Evolutionary conservation across 2,329 filamentous ascomycete genomes (phyloP).

Genomic region (Verticillium isaacii): DNA sequence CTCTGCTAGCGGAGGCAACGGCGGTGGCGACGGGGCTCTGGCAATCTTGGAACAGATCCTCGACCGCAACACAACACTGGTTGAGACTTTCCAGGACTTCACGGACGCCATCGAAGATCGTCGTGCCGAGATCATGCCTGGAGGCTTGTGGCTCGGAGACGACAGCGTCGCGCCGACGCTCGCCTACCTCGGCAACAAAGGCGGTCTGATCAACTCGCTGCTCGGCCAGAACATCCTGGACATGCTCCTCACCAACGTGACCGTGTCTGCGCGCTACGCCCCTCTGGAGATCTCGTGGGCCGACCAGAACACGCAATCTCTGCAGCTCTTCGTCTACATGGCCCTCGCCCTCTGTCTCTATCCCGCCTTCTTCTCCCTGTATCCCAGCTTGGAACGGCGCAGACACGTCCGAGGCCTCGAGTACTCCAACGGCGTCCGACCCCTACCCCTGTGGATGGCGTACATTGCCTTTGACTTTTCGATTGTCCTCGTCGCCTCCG

Average conservation of each 20-base stretch:
- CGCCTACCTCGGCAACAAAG: slow-evolving; percentile 63
- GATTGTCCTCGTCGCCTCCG: slow-evolving; percentile 64
- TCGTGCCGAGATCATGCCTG: slow-evolving; percentile 66
- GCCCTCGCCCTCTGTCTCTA: slow-evolving; percentile 72
- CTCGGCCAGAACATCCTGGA: slow-evolving; percentile 63
- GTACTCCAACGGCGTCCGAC: slow-evolving; percentile 86
- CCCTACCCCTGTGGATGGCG: slow-evolving; percentile 78
- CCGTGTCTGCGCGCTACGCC: slow-evolving; percentile 68
- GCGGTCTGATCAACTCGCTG: slow-evolving; percentile 50
- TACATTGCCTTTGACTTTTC: slow-evolving; percentile 77
- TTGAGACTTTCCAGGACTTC: slow-evolving; percentile 65
- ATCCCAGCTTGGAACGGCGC: slow-evolving; percentile 79
- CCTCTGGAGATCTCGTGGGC: slow-evolving; percentile 69
- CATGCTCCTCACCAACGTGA: slow-evolving; percentile 60
- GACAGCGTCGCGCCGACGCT: slow-evolving; percentile 56
- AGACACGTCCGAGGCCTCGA: slow-evolving; percentile 77
- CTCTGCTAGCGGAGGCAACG: slow-evolving; percentile 3
- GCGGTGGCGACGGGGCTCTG: slow-evolving; percentile 9
- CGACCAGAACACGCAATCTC: slow-evolving; percentile 58
- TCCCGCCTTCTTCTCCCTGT: slow-evolving; percentile 83
- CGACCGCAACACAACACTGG: slow-evolving; percentile 35
- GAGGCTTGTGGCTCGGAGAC: slow-evolving; percentile 74
- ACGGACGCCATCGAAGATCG: slow-evolving; percentile 57
- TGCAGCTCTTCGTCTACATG: slow-evolving; percentile 80
- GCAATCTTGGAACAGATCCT: background rate